These are phyloP conservation scores for Zopfia rhizophila DNA, from an alignment of 2,329 filamentous ascomycete genomes.

Conservation along the genomic window DNA sequence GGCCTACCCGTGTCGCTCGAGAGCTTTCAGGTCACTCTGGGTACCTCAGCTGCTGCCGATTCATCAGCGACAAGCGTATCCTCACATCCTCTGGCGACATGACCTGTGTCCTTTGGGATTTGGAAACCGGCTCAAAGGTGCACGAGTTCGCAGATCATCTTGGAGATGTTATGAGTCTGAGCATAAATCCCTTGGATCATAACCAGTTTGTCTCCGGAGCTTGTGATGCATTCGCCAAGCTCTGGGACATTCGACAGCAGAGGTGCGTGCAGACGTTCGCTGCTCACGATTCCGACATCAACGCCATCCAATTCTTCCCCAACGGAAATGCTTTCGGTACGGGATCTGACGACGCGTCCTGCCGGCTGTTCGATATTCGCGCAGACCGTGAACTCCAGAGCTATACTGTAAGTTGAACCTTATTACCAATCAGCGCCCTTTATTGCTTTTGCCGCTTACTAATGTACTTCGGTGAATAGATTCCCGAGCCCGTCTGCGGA, in stretches of 20 bases:
- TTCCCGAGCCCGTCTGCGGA: slow-evolving; percentile 95
- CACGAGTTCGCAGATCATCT: slow-evolving; percentile 98
- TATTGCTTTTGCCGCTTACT: slow-evolving; percentile 30
- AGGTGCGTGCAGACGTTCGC: slow-evolving; percentile 99
- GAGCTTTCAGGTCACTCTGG: slow-evolving; percentile 97
- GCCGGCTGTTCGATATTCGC: slow-evolving; percentile 96
- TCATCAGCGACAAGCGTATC: slow-evolving; percentile 98
- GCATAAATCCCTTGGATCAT: slow-evolving; percentile 98
- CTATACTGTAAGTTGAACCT: slow-evolving; percentile 66
- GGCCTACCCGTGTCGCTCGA: slow-evolving; percentile 93
- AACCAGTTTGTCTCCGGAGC: slow-evolving; percentile 99
- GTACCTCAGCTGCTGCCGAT: slow-evolving; percentile 97
- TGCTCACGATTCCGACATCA: slow-evolving; percentile 98
- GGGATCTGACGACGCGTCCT: slow-evolving; percentile 96
- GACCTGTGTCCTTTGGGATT: slow-evolving; percentile 99
- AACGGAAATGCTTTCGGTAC: slow-evolving; percentile 99
- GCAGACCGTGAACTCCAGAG: slow-evolving; percentile 83
- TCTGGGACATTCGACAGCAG: slow-evolving; percentile 98
- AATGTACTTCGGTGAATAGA: slow-evolving; percentile 65
- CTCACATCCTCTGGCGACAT: slow-evolving; percentile 98
- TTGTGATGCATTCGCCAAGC: slow-evolving; percentile 97
- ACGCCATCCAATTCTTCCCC: slow-evolving; percentile 99
- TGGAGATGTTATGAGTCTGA: slow-evolving; percentile 99
- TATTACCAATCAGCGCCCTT: slow-evolving; percentile 9
- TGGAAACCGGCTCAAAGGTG: slow-evolving; percentile 96